Percentiles rank a stretch among this genome's conserved stretches.
phyloP scores from a whole-genome alignment of 805 yeast species.

The Teunomyces gatunensis region DNA sequence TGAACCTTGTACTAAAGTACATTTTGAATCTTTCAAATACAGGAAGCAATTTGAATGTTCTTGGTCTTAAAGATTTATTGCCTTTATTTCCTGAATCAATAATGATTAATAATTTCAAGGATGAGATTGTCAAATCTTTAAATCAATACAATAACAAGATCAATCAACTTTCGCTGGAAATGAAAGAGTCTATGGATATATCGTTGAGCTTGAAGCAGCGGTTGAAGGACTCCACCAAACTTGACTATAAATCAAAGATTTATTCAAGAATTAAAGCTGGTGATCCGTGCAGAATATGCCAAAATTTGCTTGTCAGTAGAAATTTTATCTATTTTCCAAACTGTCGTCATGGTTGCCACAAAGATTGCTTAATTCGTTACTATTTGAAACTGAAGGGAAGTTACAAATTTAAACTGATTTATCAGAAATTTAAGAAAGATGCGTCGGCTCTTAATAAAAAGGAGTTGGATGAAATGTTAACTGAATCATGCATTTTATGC shows the following conservation, averaged over 20 bases:
- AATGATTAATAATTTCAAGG: slow-evolving; percentile 77
- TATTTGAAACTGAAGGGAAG: slow-evolving; percentile 61
- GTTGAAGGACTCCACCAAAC: slow-evolving; percentile 44
- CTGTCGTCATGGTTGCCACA: slow-evolving; percentile 87
- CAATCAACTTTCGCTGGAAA: slow-evolving; percentile 64
- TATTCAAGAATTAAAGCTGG: slow-evolving; percentile 77
- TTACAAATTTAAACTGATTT: slow-evolving; percentile 59
- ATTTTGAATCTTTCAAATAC: slow-evolving; percentile 30
- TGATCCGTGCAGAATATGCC: slow-evolving; percentile 74
- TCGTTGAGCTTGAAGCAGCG: slow-evolving; percentile 58
- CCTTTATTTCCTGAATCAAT: slow-evolving; percentile 84
- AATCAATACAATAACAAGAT: slow-evolving; percentile 70
- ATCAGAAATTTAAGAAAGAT: slow-evolving; percentile 51
- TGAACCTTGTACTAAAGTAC: slow-evolving; percentile 29
- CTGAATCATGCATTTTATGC: slow-evolving; percentile 71
- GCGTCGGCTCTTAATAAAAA: slow-evolving; percentile 36
- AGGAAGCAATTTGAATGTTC: slow-evolving; percentile 22
- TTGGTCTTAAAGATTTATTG: slow-evolving; percentile 75
- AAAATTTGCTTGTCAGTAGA: slow-evolving; percentile 64
- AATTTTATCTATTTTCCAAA: slow-evolving; percentile 77
- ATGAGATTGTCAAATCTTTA: slow-evolving; percentile 76
- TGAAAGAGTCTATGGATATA: slow-evolving; percentile 67
- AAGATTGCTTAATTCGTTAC: slow-evolving; percentile 73
- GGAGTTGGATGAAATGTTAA: slow-evolving; percentile 59
- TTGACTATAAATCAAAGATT: slow-evolving; percentile 34